These are phyloP conservation scores for Parsonsia alboflavescens DNA, from an alignment of 257 asterid species.

Conservation along the genomic window DNA sequence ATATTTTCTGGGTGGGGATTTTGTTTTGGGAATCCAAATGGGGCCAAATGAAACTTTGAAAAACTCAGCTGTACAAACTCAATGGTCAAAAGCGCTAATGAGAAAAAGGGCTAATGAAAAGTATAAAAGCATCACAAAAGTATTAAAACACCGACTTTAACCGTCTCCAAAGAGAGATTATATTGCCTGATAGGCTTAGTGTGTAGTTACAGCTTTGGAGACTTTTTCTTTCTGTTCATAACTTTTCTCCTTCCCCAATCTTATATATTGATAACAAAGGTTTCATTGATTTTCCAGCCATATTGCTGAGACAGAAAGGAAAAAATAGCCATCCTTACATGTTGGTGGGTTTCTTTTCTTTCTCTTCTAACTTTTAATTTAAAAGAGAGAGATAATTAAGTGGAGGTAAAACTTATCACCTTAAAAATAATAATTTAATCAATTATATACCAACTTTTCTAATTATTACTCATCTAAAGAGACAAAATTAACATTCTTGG, in stretches of 20 bases:
- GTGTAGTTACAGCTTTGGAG: not conserved
- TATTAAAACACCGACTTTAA: not conserved
- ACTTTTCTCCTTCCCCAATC: not conserved
- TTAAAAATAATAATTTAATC: no score
- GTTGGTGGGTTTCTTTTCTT: no score
- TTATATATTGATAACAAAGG: no score
- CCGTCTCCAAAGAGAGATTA: not conserved
- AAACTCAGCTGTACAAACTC: not conserved
- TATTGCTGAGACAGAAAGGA: not conserved
- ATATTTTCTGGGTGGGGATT: not conserved
- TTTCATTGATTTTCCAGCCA: not conserved
- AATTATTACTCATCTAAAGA: no score
- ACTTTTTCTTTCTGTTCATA: not conserved
- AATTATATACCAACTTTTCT: no score
- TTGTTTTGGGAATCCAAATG: not conserved
- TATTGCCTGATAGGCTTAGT: not conserved
- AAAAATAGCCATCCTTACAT: not conserved
- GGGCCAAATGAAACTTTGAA: not conserved
- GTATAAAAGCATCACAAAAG: not conserved
- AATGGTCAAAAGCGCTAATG: slow-evolving; percentile 2
- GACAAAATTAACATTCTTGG: no score
- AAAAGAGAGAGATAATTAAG: no score
- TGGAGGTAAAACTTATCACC: no score
- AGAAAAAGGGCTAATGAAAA: not conserved
- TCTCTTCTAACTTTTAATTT: no score